Evolutionary conservation across 1,284 basidiomycete species (phyloP).

Genomic region (Pyrrhoderma noxium): DNA sequence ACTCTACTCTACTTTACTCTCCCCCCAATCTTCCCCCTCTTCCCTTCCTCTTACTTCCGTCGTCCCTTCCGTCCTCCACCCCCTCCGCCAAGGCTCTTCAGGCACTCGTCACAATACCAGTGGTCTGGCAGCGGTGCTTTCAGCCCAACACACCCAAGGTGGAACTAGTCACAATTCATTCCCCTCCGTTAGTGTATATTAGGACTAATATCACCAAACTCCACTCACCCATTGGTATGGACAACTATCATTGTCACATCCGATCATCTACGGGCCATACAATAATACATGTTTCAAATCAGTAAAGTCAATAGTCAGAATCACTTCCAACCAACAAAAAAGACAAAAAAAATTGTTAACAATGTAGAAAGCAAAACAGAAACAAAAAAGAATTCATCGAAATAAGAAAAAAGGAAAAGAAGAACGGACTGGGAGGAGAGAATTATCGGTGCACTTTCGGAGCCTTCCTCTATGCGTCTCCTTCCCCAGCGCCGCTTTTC

Average conservation of each 20-base stretch:
- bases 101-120: constrained; percentile 25
- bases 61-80: constrained; percentile 11
- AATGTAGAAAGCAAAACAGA: too few species aligned
- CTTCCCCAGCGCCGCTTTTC: too few species aligned
- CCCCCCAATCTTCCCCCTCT: too few species aligned
- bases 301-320: constrained; percentile 53
- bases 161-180: constrained; percentile 20
- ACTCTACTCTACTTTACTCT: too few species aligned
- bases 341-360: background rate
- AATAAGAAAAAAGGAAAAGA: background rate
- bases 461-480: too few species aligned
- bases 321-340: constrained; percentile 65
- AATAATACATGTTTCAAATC: too few species aligned
- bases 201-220: constrained; percentile 8
- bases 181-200: background rate
- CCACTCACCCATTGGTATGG: constrained; percentile 60
- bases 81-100: constrained; percentile 13
- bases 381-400: background rate
- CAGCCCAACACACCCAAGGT: constrained; percentile 24
- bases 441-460: too few species aligned
- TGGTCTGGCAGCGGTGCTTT: constrained; percentile 23
- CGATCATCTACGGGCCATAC: constrained; percentile 69
- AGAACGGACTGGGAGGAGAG: too few species aligned
- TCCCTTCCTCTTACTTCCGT: background rate
- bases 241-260: constrained; percentile 60